These are phyloP conservation scores for Beauveria caledonica DNA, from an alignment of 2,329 filamentous ascomycete genomes.

Conservation along the genomic window DNA sequence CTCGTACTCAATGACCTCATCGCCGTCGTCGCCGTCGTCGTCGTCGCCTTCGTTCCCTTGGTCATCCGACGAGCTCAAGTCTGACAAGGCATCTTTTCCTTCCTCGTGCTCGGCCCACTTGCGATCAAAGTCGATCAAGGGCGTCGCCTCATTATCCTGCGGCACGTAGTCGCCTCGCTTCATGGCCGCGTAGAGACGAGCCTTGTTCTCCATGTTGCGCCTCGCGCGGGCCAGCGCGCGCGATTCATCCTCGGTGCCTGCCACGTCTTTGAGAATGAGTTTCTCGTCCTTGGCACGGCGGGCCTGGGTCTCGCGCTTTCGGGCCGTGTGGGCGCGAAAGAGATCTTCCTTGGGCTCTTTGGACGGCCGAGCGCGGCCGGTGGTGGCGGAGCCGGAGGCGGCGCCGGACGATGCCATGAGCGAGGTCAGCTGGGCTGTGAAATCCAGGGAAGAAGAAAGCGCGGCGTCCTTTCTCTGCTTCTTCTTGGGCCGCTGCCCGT, in stretches of 20 bases:
- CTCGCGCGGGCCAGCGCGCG: conserved; percentile 63
- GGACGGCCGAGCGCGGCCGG: conserved; percentile 37
- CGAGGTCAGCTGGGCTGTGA: conserved; percentile 78
- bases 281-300: conserved; percentile 42
- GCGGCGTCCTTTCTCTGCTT: conserved; percentile 61
- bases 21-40: conserved; percentile 36
- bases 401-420: conserved; percentile 54
- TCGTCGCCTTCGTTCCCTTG: conserved; percentile 32
- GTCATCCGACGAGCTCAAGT: conserved; percentile 25
- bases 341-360: conserved; percentile 42
- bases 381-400: conserved; percentile 27
- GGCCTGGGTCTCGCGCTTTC: conserved; percentile 19
- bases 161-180: conserved; percentile 80
- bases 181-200: conserved; percentile 77
- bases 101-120: conserved; percentile 79
- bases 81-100: conserved; percentile 41
- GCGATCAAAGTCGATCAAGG: conserved; percentile 85
- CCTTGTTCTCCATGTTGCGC: conserved; percentile 84
- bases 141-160: conserved; percentile 54
- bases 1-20: conserved; percentile 72
- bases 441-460: conserved; percentile 68
- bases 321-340: conserved; percentile 19
- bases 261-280: conserved; percentile 42
- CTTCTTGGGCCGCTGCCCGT: conserved; percentile 66
- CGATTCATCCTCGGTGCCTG: conserved; percentile 54